Percentiles rank a stretch among this genome's conserved stretches.
Evolutionary conservation across 2,329 filamentous ascomycete species (phyloP).

Genomic region (Alternaria ethzedia): DNA sequence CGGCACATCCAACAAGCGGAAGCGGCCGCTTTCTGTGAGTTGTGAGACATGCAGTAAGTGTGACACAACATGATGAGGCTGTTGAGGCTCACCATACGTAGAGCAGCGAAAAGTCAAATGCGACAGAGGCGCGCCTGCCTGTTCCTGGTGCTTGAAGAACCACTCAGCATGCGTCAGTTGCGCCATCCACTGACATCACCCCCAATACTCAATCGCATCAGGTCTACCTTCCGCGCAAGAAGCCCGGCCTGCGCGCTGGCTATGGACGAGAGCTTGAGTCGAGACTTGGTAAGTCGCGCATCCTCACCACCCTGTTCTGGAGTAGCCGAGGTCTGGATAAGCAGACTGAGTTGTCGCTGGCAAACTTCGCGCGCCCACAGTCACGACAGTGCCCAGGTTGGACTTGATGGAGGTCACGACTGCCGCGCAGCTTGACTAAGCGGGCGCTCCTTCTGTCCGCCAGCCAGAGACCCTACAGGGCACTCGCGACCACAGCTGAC

Average conservation of each 20-base stretch:
- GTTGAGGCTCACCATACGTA: background rate
- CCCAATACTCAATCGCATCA: slow-evolving; percentile 13
- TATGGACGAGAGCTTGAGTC: slow-evolving; percentile 68
- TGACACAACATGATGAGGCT: background rate
- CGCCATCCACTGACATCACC: background rate
- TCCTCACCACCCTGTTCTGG: background rate
- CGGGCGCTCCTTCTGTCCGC: background rate
- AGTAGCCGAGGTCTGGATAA: slow-evolving; percentile 11
- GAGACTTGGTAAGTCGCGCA: slow-evolving; percentile 57
- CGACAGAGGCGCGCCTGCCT: slow-evolving; percentile 77
- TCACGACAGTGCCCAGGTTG: background rate
- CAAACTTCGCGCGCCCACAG: background rate
- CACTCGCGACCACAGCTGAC: slow-evolving; percentile 8
- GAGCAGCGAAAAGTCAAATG: slow-evolving; percentile 74
- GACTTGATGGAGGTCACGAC: background rate
- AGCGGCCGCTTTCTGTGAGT: slow-evolving; percentile 60
- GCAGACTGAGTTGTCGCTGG: background rate
- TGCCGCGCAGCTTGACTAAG: background rate
- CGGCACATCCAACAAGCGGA: slow-evolving; percentile 53
- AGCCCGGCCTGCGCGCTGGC: slow-evolving; percentile 67
- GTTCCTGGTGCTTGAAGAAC: slow-evolving; percentile 74
- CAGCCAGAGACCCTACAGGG: background rate
- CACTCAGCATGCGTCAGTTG: slow-evolving; percentile 62
- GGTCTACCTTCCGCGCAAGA: slow-evolving; percentile 73
- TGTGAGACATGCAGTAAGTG: slow-evolving; percentile 63